phyloP scores from a whole-genome alignment of 768 basidiomycete species.

The Suillus clintonianus region DNA sequence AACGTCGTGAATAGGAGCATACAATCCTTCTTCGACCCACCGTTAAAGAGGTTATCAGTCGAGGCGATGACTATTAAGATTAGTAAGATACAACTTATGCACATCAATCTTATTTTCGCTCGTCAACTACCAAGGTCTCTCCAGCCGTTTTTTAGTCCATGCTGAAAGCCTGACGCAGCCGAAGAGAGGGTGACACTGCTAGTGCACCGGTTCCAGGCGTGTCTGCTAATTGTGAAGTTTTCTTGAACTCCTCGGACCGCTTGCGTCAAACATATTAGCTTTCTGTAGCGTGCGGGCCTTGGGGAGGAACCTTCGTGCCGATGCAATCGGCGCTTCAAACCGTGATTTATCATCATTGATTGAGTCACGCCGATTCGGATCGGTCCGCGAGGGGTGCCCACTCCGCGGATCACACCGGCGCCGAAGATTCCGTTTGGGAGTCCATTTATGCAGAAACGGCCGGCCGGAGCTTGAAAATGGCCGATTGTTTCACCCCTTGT shows the following conservation, averaged over 20 bases:
- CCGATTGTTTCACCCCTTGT: too few species aligned
- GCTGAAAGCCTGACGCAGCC: too few species aligned
- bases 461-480: too few species aligned
- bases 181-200: too few species aligned
- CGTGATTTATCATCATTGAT: not conserved
- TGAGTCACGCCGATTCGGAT: slow-evolving; percentile 6
- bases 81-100: not conserved
- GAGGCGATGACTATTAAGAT: slow-evolving; percentile 77
- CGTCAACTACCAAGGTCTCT: not conserved
- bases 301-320: not conserved
- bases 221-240: too few species aligned
- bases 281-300: not conserved
- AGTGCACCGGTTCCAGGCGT: too few species aligned
- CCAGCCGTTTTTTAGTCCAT: too few species aligned
- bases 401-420: too few species aligned
- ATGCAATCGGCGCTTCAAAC: not conserved
- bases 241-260: not conserved
- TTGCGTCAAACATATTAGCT: not conserved
- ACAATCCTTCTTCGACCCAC: slow-evolving; percentile 85
- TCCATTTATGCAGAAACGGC: too few species aligned
- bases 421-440: too few species aligned
- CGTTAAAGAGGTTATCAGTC: slow-evolving; percentile 80
- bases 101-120: not conserved
- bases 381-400: too few species aligned
- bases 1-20: slow-evolving; percentile 59